These are phyloP conservation scores for Didymella lethalis DNA, from an alignment of 2,329 filamentous ascomycete genomes.

Conservation along the genomic window DNA sequence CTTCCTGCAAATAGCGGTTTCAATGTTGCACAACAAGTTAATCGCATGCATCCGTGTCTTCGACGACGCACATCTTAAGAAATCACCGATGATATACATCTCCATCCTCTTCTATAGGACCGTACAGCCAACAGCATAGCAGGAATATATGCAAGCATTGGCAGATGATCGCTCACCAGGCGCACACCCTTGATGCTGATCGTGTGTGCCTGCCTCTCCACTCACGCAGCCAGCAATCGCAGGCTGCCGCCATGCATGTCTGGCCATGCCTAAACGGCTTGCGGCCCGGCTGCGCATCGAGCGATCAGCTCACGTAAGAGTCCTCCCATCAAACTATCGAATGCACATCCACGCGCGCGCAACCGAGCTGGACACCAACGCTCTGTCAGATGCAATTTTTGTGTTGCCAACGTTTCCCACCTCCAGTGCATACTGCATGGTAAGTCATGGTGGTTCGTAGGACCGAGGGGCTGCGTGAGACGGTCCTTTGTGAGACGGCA, in stretches of 20 bases:
- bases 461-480: constrained; percentile 18
- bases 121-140: constrained; percentile 9
- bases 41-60: constrained; percentile 1
- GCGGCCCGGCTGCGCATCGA: constrained; percentile 19
- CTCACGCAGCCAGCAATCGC: constrained; percentile 4
- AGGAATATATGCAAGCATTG: constrained; percentile 12
- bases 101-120: not conserved
- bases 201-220: constrained; percentile 7
- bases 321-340: constrained; percentile 7
- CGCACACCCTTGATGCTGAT: constrained; percentile 19
- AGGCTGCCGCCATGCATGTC: constrained; percentile 4
- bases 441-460: not conserved
- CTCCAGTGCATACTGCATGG: not conserved
- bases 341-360: constrained; percentile 1
- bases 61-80: not conserved
- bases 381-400: constrained; percentile 2
- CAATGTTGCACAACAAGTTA: not conserved
- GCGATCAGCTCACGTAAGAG: constrained; percentile 22
- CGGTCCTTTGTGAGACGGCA: not conserved
- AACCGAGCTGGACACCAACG: not conserved
- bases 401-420: not conserved
- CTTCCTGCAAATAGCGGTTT: not conserved
- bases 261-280: constrained; percentile 8
- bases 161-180: constrained; percentile 18
- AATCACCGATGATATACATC: not conserved